Evolutionary conservation across 164 flowering plant species (phyloP).

Genomic region (Sedum album): DNA sequence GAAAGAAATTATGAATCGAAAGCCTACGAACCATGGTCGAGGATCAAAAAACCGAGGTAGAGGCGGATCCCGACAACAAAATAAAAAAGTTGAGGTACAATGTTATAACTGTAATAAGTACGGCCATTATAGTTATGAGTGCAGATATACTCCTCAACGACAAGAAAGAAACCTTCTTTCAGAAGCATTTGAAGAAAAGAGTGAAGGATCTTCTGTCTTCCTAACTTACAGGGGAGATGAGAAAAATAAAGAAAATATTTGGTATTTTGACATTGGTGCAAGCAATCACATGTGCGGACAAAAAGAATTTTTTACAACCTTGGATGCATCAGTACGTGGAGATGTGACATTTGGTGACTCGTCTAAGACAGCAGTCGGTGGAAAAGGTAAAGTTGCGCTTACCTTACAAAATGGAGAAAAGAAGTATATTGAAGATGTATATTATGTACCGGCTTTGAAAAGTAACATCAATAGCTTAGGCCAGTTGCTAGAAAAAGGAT

Average conservation of each 20-base stretch:
- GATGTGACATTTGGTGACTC: background rate
- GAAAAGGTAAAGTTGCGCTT: background rate
- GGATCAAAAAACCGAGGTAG: background rate
- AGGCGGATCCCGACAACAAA: background rate
- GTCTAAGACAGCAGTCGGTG: background rate
- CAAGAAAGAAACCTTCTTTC: background rate
- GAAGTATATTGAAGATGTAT: background rate
- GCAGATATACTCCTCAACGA: background rate
- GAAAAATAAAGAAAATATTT: background rate
- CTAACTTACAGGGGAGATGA: background rate
- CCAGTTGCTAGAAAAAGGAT: background rate
- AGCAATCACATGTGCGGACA: slow-evolving; percentile 5
- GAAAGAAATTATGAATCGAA: background rate
- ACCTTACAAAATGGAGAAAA: background rate
- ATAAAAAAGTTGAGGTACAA: background rate
- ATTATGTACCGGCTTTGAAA: slow-evolving; percentile 6
- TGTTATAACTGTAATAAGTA: slow-evolving; percentile 6
- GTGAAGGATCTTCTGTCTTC: background rate
- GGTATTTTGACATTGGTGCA: background rate
- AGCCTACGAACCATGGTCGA: background rate
- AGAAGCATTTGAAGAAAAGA: background rate
- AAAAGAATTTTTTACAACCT: background rate
- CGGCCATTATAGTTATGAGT: slow-evolving; percentile 2
- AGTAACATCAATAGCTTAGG: background rate
- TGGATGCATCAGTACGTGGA: background rate